Percentiles rank a stretch among this genome's conserved stretches.
Conservation (phyloP, 2,329 filamentous ascomycete species). For the Neonectria neomacrospora region DNA sequence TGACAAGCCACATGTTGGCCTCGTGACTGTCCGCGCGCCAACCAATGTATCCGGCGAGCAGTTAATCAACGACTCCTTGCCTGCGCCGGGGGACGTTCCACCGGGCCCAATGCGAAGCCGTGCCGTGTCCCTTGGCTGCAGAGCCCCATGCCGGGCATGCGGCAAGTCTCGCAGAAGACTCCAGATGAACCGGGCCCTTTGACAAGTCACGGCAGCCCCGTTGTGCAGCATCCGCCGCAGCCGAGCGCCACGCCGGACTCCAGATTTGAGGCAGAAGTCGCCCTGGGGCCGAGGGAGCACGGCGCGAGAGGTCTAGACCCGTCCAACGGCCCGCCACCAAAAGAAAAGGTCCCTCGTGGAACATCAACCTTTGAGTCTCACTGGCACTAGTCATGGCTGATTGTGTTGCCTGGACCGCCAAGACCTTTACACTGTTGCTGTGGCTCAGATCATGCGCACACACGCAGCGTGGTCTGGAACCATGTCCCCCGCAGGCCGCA, state of each 20-base stretch:
- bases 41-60: neutral
- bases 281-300: neutral
- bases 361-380: neutral
- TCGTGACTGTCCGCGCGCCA: conserved; percentile 9
- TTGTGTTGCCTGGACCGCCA: conserved; percentile 16
- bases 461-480: conserved; percentile 30
- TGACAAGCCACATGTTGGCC: neutral
- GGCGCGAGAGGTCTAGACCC: conserved; percentile 14
- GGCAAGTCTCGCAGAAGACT: neutral
- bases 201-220: neutral
- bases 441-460: conserved; percentile 42
- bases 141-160: neutral
- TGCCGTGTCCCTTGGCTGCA: neutral
- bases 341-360: conserved; percentile 13
- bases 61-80: neutral
- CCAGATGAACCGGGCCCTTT: neutral
- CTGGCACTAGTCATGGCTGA: conserved; percentile 2
- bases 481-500: conserved; percentile 7
- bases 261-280: conserved; percentile 1
- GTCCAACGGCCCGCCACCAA: conserved; percentile 27
- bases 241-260: conserved; percentile 8
- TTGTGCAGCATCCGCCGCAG: conserved; percentile 19
- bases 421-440: conserved; percentile 12
- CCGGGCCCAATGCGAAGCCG: neutral
- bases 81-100: neutral